Percentiles rank a stretch among this genome's conserved stretches.
Evolutionary conservation across 2,329 filamentous ascomycete genomes (phyloP).

Genomic region (Lasiodiplodia hormozganensis): DNA sequence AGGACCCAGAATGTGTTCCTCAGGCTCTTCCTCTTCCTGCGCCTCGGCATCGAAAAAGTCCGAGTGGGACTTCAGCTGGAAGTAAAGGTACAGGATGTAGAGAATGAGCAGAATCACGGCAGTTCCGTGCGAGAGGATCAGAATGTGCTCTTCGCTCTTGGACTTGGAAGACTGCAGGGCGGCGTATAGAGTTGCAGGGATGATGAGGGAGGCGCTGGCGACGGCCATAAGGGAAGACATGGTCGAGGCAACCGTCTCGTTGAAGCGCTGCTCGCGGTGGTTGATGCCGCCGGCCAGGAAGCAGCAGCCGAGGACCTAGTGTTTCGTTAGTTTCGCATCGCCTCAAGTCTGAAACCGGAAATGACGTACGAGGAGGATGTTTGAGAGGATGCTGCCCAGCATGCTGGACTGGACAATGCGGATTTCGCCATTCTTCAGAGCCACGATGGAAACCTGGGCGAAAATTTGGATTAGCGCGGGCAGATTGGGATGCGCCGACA

Average conservation of each 20-base stretch:
- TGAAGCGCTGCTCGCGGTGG: constrained; percentile 63
- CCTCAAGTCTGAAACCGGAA: constrained; percentile 67
- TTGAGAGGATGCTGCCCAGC: constrained; percentile 94
- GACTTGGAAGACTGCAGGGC: constrained; percentile 49
- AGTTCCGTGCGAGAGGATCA: constrained; percentile 60
- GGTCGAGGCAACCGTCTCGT: constrained; percentile 78
- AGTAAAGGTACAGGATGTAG: constrained; percentile 62
- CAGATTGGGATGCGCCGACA: neutral
- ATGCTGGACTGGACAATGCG: constrained; percentile 97
- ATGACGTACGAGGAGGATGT: constrained; percentile 74
- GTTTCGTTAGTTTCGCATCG: constrained; percentile 65
- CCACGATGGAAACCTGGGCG: constrained; percentile 84
- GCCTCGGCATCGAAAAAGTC: constrained; percentile 50
- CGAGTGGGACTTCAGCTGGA: constrained; percentile 61
- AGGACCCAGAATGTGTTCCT: constrained; percentile 53
- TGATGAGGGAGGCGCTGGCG: constrained; percentile 60
- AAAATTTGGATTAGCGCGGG: constrained; percentile 28
- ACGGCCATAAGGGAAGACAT: constrained; percentile 69
- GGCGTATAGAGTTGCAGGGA: constrained; percentile 60
- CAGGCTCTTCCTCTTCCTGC: constrained; percentile 40
- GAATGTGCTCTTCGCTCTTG: constrained; percentile 52
- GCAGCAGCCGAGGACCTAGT: constrained; percentile 58
- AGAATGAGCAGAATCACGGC: constrained; percentile 61
- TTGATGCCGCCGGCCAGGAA: constrained; percentile 58
- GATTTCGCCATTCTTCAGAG: constrained; percentile 83